Base-by-base conservation (phyloP, 2,329 filamentous ascomycete species). In the Rugonectria rugulosa region DNA sequence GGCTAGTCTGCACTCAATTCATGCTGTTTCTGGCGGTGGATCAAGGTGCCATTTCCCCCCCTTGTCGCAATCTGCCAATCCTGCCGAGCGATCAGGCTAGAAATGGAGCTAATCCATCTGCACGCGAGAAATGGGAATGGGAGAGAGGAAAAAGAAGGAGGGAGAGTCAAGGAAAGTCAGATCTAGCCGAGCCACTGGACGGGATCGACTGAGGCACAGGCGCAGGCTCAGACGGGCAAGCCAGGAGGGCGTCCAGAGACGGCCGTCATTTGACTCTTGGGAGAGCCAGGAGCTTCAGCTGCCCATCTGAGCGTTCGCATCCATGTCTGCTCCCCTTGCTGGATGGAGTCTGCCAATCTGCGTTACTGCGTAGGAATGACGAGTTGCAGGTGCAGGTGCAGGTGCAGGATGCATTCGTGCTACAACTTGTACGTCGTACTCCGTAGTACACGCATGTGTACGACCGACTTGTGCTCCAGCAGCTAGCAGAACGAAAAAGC, bases 61-160 rank as follows among this genome's bases (percentile, higher is more conserved):
- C 59, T 36, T 38, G 61, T 60, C 52, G 62, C 62, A 68, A 68
- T 68, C 65, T 68, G 63, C 65, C 63, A 65, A 68, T 62, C 54
- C 58, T 57, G 57, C 60, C 62, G 58, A 65, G 60, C 62, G 65
- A 68, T 68, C 65, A 68, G 63, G 58, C 61, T 64, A 64, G 62
- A 44, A 53, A 50, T 43, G 52, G 46, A 59, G 57, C 63, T 61
- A 40, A 57, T 57, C 65, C 65, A 65, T 62, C 47, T 65, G 58
- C 57, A 67, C 57, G 62, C 56, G 46, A 65, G 62, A 67, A n/a
- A n/a, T n/a, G n/a, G n/a, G n/a, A n/a, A n/a, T n/a, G 49, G 52
- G 40, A 14, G 6, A 32, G n/a, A 9, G 29, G 5, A 32, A 8
- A 9, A 8, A 9, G n/a, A 6, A 23, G 24, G n/a, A 23, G 19